Base-by-base conservation (phyloP, 345 rosid genomes). In the Abelmoschus esculentus region DNA sequence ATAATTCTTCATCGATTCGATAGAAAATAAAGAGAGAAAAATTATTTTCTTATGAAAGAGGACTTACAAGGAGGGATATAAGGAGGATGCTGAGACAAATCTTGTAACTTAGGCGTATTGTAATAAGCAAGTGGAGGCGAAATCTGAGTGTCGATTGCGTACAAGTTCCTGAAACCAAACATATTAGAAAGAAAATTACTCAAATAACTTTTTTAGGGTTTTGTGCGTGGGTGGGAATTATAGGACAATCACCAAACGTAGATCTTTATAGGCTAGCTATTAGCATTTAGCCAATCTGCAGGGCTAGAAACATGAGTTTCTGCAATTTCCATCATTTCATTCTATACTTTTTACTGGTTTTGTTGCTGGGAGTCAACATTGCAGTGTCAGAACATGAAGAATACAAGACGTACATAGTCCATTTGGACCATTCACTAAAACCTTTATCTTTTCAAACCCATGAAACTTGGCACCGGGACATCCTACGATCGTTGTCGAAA, bases 41-140 rank as follows among this genome's bases (percentile, higher is more conserved):
- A 1, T 3, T 29, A 0, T 29, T 29, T 3, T 31, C 4, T 42
- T 9, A 12, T 13, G 40, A 32, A 10, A 36, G 74, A 66, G 66
- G 70, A 50, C 38, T 75, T 85, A 92, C 97, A 87, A 6, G 97
- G 90, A 83, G 93, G 96, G 26, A 83, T 71, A 59, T 89, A 89
- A 0, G 97, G 93, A 83, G 91, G 91, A 78, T 91, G 96, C 46
- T 86, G 93, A 71, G 91, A 83, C 61, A 79, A 88, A 67, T 87
- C 89, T 52, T 78, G 90, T 57, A 89, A 73, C 70, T 73, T 79
- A 12, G 75, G 29, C 5, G 84, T 52, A 72, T 44, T 74, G 66
- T 74, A 76, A 63, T 77, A 85, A 11, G 74, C 83, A 47, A 77
- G 76, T 1, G 80, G 80, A 29, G 83, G 86, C 14, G 90, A 76